phyloP scores from a whole-genome alignment of 495 filamentous ascomycete genomes.

The Darksidea phi region DNA sequence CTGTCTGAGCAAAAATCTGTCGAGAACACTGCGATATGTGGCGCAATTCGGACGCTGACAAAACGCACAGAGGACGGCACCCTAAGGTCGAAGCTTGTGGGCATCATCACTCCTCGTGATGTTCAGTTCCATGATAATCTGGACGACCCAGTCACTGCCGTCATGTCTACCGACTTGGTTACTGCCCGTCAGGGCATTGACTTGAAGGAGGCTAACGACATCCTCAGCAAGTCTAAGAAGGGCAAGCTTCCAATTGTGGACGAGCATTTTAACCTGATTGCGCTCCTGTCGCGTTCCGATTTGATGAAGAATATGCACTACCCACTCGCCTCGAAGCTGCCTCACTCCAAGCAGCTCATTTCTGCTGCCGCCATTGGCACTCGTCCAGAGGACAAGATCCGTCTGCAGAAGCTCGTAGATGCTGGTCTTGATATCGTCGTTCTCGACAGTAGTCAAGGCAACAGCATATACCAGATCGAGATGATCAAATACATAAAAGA shows the following conservation, averaged over 20 bases:
- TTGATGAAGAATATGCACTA: slow-evolving; percentile 99
- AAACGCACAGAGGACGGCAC: slow-evolving; percentile 73
- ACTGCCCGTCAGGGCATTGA: slow-evolving; percentile 85
- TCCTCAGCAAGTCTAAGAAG: slow-evolving; percentile 94
- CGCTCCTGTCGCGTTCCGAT: slow-evolving; percentile 93
- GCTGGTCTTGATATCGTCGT: slow-evolving; percentile 94
- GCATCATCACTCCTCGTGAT: slow-evolving; percentile 96
- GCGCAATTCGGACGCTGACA: slow-evolving; percentile 34
- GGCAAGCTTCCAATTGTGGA: slow-evolving; percentile 98
- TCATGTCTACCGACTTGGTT: slow-evolving; percentile 95
- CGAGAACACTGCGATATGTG: slow-evolving; percentile 36
- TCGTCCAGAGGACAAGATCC: slow-evolving; percentile 81
- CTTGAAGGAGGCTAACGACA: slow-evolving; percentile 84
- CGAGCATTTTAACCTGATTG: slow-evolving; percentile 77
- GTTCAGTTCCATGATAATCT: slow-evolving; percentile 84
- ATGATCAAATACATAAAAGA: slow-evolving; percentile 96
- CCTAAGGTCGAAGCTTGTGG: slow-evolving; percentile 89
- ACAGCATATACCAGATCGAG: slow-evolving; percentile 93
- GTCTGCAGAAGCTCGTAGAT: slow-evolving; percentile 85
- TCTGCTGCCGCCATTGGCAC: slow-evolving; percentile 94
- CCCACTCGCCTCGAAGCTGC: slow-evolving; percentile 93
- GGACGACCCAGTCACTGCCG: slow-evolving; percentile 71
- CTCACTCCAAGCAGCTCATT: slow-evolving; percentile 96
- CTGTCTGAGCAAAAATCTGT: slow-evolving; percentile 43
- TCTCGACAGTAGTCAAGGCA: slow-evolving; percentile 93